These are phyloP conservation scores for Cicer yamashitae DNA, from an alignment of 306 rosid species.

Conservation along the genomic window DNA sequence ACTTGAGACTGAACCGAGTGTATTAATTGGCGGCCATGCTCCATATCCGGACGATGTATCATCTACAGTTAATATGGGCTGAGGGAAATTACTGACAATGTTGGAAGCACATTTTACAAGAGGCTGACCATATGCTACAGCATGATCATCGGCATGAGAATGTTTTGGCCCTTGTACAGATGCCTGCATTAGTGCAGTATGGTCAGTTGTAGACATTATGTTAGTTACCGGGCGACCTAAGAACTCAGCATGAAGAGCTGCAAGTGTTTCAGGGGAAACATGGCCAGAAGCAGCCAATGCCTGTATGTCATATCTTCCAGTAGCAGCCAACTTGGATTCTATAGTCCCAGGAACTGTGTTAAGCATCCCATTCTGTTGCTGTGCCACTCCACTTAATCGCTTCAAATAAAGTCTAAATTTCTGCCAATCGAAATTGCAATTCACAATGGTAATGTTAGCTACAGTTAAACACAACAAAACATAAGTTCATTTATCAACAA, in stretches of 20 bases:
- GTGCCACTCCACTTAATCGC: conserved; percentile 62
- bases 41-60: conserved; percentile 56
- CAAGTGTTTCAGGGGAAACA: conserved; percentile 76
- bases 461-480: conserved; percentile 8
- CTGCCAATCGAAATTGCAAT: conserved; percentile 36
- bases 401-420: conserved; percentile 49
- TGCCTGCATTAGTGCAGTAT: conserved; percentile 61
- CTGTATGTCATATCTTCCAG: conserved; percentile 54
- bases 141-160: conserved; percentile 55
- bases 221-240: conserved; percentile 58
- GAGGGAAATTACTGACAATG: conserved; percentile 53
- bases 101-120: conserved; percentile 53
- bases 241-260: conserved; percentile 76
- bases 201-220: conserved; percentile 53
- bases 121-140: conserved; percentile 51
- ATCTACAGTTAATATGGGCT: conserved; percentile 51
- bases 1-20: conserved; percentile 43
- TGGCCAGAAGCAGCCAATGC: conserved; percentile 69
- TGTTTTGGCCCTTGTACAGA: conserved; percentile 54
- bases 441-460: conserved; percentile 21
- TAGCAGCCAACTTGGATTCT: conserved; percentile 62
- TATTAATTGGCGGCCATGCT: conserved; percentile 54
- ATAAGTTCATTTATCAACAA: conserved; percentile 2
- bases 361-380: conserved; percentile 68
- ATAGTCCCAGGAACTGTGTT: conserved; percentile 55